Base-by-base conservation (phyloP, 2,329 filamentous ascomycete species). In the Mariannaea sp. region DNA sequence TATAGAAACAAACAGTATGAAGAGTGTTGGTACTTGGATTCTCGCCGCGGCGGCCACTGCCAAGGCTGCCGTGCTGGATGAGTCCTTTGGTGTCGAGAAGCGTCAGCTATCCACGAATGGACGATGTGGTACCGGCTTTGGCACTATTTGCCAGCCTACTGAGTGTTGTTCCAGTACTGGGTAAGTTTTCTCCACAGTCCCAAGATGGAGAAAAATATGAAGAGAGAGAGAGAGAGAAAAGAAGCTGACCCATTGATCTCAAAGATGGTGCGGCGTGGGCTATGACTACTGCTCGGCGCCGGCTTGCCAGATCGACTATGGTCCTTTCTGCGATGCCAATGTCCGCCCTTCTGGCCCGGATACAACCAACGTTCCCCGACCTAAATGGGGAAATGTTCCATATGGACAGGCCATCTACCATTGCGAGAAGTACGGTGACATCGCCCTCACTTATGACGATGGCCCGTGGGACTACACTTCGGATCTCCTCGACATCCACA, bases 291-390 rank as follows among this genome's bases (percentile, higher is more conserved):
- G 85, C 70, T 76, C 77, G 24, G 79, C 83, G 16, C 85, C 85
- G 2, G 79, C 84, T 47, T 88, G 85, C 64, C 77, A 83, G 65
- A 81, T 85, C 62, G 70, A 79, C 58, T 85, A 82, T 59, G 82
- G 82, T n/a, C 75, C 83, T 16, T 78, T 71, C 4, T 88, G 85
- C 59, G 83, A 86, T 58, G 83, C 79, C 47, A 86, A 86, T 59
- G 74, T 61, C 77, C 82, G 44, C 55, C 78, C 57, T 3, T 53
- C 56, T 0, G 85, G 85, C 1, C 71, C 75, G 7, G 80, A 83
- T 53, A 87, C 84, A 1, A 75, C 76, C 3, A 71, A 70, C 1
- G 68, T 86, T 39, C 66, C 76, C 16, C 78, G 85, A 7, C 74
- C 81, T 2, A 75, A 80, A 39, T 56, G 82, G 2, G 85, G 85